Evolutionary conservation across 768 basidiomycete genomes (phyloP).

Genomic region (Naganishia antarctica): DNA sequence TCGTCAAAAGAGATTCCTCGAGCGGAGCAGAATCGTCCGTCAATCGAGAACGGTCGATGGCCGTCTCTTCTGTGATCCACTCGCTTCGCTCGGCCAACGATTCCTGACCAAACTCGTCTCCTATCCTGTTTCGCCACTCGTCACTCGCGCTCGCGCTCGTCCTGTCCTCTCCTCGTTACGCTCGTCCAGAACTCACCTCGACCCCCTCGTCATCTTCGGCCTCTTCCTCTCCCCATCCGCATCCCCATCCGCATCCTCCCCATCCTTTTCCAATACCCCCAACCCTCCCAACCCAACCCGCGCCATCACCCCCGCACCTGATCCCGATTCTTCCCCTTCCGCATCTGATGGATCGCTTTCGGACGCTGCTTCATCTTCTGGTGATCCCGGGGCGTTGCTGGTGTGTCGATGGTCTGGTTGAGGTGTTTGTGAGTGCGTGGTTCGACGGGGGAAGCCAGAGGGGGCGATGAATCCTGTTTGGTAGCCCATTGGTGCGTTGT

Average conservation of each 20-base stretch:
- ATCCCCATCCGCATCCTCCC: slow-evolving; percentile 29
- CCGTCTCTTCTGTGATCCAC: slow-evolving; percentile 33
- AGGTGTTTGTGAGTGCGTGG: background rate
- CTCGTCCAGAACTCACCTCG: slow-evolving; percentile 36
- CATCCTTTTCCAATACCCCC: slow-evolving; percentile 9
- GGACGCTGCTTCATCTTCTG: too few relatives aligned
- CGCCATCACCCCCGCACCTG: too few relatives aligned
- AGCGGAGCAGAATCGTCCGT: background rate
- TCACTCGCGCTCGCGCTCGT: background rate
- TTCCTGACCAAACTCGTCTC: background rate
- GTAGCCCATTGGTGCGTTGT: too few relatives aligned
- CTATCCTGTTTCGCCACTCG: background rate
- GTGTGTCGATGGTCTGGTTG: too few relatives aligned
- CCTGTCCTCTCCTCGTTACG: too few relatives aligned
- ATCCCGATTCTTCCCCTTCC: too few relatives aligned
- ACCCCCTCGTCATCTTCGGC: slow-evolving; percentile 47
- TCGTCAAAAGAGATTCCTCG: too few relatives aligned
- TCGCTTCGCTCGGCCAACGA: background rate
- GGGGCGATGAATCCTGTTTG: too few relatives aligned
- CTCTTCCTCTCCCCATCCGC: slow-evolving; percentile 32
- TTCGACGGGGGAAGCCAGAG: too few relatives aligned
- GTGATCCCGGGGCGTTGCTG: too few relatives aligned
- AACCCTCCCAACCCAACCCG: slow-evolving; percentile 21
- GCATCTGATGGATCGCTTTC: too few relatives aligned
- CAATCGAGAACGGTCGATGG: slow-evolving; percentile 21